These are phyloP conservation scores for Bipolaris bicolor DNA, from an alignment of 2,329 filamentous ascomycete genomes.

Conservation along the genomic window DNA sequence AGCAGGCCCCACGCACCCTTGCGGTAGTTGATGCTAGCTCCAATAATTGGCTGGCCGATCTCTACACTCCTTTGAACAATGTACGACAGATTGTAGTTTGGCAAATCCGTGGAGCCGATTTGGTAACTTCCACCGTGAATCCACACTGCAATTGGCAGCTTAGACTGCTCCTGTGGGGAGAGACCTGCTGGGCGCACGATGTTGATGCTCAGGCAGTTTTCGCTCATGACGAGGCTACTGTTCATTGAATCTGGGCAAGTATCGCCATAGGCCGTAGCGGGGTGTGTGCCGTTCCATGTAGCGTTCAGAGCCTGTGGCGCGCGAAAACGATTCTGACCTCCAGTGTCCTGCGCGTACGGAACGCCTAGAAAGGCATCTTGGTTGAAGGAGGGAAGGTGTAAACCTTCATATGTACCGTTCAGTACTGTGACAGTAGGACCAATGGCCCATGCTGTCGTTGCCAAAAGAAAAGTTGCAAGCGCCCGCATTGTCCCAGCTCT, in stretches of 20 bases:
- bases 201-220: slow-evolving; percentile 69
- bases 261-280: slow-evolving; percentile 52
- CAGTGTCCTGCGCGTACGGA: slow-evolving; percentile 63
- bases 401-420: slow-evolving; percentile 47
- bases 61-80: slow-evolving; percentile 59
- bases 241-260: slow-evolving; percentile 48
- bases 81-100: slow-evolving; percentile 67
- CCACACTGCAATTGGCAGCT: slow-evolving; percentile 66
- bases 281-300: slow-evolving; percentile 48
- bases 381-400: slow-evolving; percentile 43
- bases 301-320: slow-evolving; percentile 58
- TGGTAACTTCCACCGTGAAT: slow-evolving; percentile 59
- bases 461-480: slow-evolving; percentile 21
- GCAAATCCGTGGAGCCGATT: slow-evolving; percentile 51
- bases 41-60: slow-evolving; percentile 46
- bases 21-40: slow-evolving; percentile 53
- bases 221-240: slow-evolving; percentile 51
- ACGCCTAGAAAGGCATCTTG: slow-evolving; percentile 59
- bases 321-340: slow-evolving; percentile 60
- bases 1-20: slow-evolving; percentile 74
- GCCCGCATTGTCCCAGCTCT: slow-evolving; percentile 28
- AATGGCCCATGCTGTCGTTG: slow-evolving; percentile 19
- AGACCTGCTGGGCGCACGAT: slow-evolving; percentile 61
- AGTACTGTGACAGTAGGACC: slow-evolving; percentile 37
- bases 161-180: slow-evolving; percentile 40